Evolutionary conservation across 371 early-diverging fungal species (phyloP), one percentile per base, ranked within the genome.

Genomic region (Polyrhizophydium stewartii): DNA sequence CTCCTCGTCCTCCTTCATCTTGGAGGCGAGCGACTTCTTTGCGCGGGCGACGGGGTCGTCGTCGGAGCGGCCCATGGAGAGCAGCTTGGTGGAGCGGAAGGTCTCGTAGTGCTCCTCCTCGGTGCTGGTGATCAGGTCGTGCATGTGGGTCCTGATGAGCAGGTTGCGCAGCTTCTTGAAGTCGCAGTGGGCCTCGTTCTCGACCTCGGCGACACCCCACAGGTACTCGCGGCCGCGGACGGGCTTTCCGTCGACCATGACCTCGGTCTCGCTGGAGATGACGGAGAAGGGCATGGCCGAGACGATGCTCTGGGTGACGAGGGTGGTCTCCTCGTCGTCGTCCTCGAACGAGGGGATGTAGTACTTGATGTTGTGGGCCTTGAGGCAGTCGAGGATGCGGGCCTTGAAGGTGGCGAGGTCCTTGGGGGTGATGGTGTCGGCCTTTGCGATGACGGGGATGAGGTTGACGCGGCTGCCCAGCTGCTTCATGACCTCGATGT

Each of bases 1-100:
- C 64, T 95, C 98, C 73, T 97, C 98, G 72, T 96, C 95, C 51
- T 94, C 94, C 75, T 92, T 88, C 84, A 92, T 90, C 71, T 90
- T 89, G 58, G 84, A 81, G 73, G 90, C 93, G 25, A 79, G 77
- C 66, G 81, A 84, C 70, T 88, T 87, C 63, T 77, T 64, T 62
- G 81, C 81, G 24, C 91, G 75, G 83, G 87, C 77, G 85, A 87
- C 75, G 84, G 89, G 53, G 86, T 91, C 79, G 61, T 78, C 74
- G 59, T 79, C 78, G 32, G 68, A 61, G 9, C 71, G 59, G 3
- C 80, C 81, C 53, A 71, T 66, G 6, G 72, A 35, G 62, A 90
- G 87, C 84, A 96, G 85, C 74, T 91, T 92, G 24, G 80, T 70
- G 47, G 87, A 79, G 55, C 96, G 88, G 76, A 89, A 94, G 63